Base-by-base conservation (phyloP, 2,329 filamentous ascomycete species). In the Sphaerulina vaccinii region DNA sequence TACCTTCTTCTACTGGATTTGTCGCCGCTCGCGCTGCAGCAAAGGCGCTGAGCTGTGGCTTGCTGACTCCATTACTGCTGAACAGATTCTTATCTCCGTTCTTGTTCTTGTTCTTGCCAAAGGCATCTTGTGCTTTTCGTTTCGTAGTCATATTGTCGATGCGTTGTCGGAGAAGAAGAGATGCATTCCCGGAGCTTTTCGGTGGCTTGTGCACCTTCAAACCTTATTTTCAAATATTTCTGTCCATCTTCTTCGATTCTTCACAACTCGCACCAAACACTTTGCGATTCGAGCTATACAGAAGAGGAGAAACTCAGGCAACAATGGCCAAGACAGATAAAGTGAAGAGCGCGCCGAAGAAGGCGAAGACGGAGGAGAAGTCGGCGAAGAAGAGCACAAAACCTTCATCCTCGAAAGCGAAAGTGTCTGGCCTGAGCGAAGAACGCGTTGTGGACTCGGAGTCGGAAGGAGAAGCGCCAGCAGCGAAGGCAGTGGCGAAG, bases 391-490 rank as follows among this genome's bases (percentile, higher is more conserved):
- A 51, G 42, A 23, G 18, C 32, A 23, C 52, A 11, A 55, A 50
- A 29, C 5, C 47, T 4, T 15, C 53, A 16, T 35, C 29, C 27
- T 44, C 55, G 33, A 58, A 55, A 29, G 21, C 45, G 7, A 56
- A 55, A 32, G 37, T 52, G 35, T 41, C 49, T 13, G 55, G 49
- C 2, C 40, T 58, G 29, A 59, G 57, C 45, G 54, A 62, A 29
- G 60, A 60, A 32, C 51, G 49, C 19, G 57, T 63, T 9, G 50
- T 54, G 13, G 61, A 59, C 41, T 62, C 56, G 24, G 56, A 67
- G 16, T 72, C 69, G 46, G 71, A 73, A 23, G 68, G 69, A 16
- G 69, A 70, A 16, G 24, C 35, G n/a, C 15, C 39, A 37, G 32
- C 29, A 11, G 38, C 21, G 18, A 54, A 56, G 33, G 3, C 49